These are phyloP conservation scores for Paramecium tetraurelia DNA, from an alignment of 73 alveolate genomes.

Conservation along the genomic window DNA sequence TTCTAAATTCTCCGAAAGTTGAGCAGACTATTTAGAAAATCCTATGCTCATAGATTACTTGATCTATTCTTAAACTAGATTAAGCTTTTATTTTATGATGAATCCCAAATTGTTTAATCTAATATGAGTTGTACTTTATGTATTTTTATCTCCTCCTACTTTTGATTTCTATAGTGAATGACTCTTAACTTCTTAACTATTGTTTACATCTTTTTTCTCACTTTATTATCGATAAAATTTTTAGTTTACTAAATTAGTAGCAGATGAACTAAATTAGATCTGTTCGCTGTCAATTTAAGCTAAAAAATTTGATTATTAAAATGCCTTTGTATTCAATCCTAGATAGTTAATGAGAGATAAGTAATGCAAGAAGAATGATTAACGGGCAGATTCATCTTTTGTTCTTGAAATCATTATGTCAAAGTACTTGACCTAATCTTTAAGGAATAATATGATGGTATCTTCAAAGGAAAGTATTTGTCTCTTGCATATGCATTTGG, in stretches of 20 bases:
- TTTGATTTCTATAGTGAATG: neutral
- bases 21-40: neutral
- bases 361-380: neutral
- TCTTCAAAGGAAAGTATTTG: neutral
- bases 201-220: neutral
- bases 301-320: constrained; percentile 4
- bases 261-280: neutral
- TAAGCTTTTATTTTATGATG: neutral
- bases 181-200: neutral
- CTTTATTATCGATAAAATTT: neutral
- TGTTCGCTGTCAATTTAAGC: neutral
- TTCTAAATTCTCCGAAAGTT: neutral
- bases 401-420: neutral
- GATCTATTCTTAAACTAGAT: neutral
- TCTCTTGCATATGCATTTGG: neutral
- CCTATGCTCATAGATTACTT: neutral
- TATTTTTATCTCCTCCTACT: neutral
- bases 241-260: neutral
- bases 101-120: neutral
- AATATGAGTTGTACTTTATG: neutral
- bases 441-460: neutral
- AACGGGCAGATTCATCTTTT: neutral
- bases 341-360: neutral
- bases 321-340: neutral
- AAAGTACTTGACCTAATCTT: neutral